These are phyloP conservation scores for Sporisorium exsertum DNA, from an alignment of 1,284 basidiomycete genomes.

Conservation along the genomic window DNA sequence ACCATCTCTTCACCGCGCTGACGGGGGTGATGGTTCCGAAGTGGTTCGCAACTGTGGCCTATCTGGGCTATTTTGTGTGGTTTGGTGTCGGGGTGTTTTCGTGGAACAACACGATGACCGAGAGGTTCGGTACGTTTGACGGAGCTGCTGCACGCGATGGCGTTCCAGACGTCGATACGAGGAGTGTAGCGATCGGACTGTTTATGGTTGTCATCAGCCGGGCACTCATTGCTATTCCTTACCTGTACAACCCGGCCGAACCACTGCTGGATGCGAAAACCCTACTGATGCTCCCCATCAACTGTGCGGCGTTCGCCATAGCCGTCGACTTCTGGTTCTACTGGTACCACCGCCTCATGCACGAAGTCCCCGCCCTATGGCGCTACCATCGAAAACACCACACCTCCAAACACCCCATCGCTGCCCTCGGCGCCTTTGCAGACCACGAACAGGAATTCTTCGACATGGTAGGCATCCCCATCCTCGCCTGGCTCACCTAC, in stretches of 20 bases:
- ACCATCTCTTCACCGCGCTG: conserved; percentile 22
- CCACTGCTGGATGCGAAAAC: conserved; percentile 23
- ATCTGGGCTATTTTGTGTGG: conserved; percentile 33
- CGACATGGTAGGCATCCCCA: conserved; percentile 59
- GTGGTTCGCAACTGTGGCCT: conserved; percentile 15
- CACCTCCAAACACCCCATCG: conserved; percentile 61
- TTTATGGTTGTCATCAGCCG: conserved; percentile 35
- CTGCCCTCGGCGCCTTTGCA: conserved; percentile 54
- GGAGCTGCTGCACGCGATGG: conserved; percentile 45
- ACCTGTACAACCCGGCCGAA: conserved; percentile 33
- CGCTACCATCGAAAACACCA: conserved; percentile 55
- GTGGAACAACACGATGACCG: conserved; percentile 34
- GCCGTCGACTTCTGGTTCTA: conserved; percentile 63
- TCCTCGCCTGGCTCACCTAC: conserved; percentile 51
- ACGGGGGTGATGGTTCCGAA: conserved; percentile 40
- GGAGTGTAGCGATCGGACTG: conserved; percentile 32
- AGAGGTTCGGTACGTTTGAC: conserved; percentile 61
- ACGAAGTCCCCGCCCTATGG: conserved; percentile 55
- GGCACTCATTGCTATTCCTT: conserved; percentile 29
- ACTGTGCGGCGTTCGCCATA: conserved; percentile 39
- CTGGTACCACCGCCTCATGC: conserved; percentile 62
- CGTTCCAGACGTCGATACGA: conserved; percentile 47
- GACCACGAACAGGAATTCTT: conserved; percentile 60
- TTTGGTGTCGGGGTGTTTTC: conserved; percentile 16
- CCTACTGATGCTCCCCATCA: conserved; percentile 35